These are phyloP conservation scores for Populus euphratica DNA, from an alignment of 345 rosid genomes.

Conservation along the genomic window DNA sequence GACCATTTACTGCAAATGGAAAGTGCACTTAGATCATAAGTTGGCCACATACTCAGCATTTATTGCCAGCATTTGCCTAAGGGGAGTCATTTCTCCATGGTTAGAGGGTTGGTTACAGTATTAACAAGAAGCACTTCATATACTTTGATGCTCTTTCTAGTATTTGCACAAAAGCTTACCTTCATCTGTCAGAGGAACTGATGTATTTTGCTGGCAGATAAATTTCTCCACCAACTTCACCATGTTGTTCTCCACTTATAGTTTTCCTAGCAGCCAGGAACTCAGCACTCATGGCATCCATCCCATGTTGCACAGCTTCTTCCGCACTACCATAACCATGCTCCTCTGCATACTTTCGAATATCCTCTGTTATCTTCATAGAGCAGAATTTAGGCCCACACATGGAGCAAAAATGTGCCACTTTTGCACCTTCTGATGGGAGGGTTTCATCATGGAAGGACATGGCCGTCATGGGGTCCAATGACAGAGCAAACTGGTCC, in stretches of 20 bases:
- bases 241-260: constrained; percentile 92
- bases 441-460: constrained; percentile 96
- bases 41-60: background rate
- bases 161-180: background rate
- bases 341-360: constrained; percentile 91
- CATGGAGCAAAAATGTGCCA: constrained; percentile 98
- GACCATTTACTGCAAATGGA: background rate
- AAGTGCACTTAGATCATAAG: background rate
- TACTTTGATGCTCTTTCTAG: background rate
- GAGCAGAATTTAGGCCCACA: constrained; percentile 99
- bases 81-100: background rate
- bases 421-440: constrained; percentile 97
- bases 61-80: background rate
- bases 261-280: constrained; percentile 88
- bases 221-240: constrained; percentile 96
- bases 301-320: constrained; percentile 82
- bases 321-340: constrained; percentile 90
- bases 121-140: background rate
- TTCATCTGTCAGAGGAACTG: constrained; percentile 50
- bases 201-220: constrained; percentile 68
- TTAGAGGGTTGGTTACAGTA: background rate
- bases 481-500: constrained; percentile 95
- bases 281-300: constrained; percentile 95
- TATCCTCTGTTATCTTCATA: constrained; percentile 99
- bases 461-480: constrained; percentile 99